These are phyloP conservation scores for Trichoderma guizhouense DNA, from an alignment of 2,329 filamentous ascomycete species.

Conservation along the genomic window DNA sequence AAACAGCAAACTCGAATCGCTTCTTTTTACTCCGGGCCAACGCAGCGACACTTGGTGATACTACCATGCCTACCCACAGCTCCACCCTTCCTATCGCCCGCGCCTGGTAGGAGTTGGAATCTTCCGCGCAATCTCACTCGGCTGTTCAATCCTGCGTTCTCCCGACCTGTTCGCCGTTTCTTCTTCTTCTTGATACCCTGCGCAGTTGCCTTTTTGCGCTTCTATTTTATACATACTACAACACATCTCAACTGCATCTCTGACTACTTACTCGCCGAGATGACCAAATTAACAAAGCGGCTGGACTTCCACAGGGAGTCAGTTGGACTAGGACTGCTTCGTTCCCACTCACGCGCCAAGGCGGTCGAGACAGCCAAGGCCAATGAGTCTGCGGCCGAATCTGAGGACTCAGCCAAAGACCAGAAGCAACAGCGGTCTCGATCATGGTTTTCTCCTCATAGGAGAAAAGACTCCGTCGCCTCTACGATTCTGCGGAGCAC, in stretches of 20 bases:
- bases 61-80: constrained; percentile 14
- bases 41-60: constrained; percentile 5
- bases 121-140: constrained; percentile 6
- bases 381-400: neutral
- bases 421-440: constrained; percentile 13
- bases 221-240: neutral
- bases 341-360: constrained; percentile 5
- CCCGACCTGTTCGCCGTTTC: neutral
- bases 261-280: neutral
- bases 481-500: constrained; percentile 11
- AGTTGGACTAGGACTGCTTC: constrained; percentile 1
- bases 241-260: neutral
- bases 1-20: neutral
- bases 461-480: constrained; percentile 16
- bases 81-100: constrained; percentile 14
- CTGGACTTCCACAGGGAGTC: constrained; percentile 13
- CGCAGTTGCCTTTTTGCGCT: constrained; percentile 14
- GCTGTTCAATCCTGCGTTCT: neutral
- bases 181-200: constrained; percentile 12
- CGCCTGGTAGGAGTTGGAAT: constrained; percentile 11
- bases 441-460: constrained; percentile 18
- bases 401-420: neutral
- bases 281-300: constrained; percentile 8
- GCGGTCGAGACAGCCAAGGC: neutral
- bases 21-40: neutral